A percentile compares a stretch with the other conserved stretches of the same genome.
Conservation (phyloP, 2,329 filamentous ascomycete species). For the Aspergillus calidoustus region DNA sequence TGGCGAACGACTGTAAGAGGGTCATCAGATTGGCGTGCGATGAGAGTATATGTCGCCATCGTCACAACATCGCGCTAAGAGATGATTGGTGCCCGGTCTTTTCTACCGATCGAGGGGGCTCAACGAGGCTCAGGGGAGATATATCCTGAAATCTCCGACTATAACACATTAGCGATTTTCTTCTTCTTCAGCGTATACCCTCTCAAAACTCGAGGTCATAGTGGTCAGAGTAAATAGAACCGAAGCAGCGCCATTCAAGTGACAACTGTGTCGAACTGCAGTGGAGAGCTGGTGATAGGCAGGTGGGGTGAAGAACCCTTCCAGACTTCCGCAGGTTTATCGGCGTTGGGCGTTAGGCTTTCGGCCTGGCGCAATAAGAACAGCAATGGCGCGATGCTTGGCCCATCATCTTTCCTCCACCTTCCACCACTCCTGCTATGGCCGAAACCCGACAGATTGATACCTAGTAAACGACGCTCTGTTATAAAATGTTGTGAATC, state of each 20-base stretch:
- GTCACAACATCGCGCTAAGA: constrained; percentile 19
- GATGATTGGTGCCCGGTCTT: constrained; percentile 16
- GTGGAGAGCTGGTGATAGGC: not conserved
- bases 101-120: not conserved
- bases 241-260: not conserved
- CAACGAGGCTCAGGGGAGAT: not conserved
- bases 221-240: not conserved
- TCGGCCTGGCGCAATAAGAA: constrained; percentile 7
- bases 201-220: not conserved
- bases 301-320: constrained; percentile 17
- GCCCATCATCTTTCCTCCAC: constrained; percentile 13
- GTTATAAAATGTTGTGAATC: not conserved
- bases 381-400: constrained; percentile 34
- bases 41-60: constrained; percentile 23
- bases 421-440: not conserved
- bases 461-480: not conserved
- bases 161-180: not conserved
- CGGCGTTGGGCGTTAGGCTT: not conserved
- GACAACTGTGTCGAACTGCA: not conserved
- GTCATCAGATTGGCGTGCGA: constrained; percentile 24
- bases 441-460: not conserved
- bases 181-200: not conserved
- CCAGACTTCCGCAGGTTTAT: not conserved
- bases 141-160: not conserved
- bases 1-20: constrained; percentile 9